phyloP scores from a whole-genome alignment of 1,284 basidiomycete species.

The Austroboletus olivaceoglutinosus region DNA sequence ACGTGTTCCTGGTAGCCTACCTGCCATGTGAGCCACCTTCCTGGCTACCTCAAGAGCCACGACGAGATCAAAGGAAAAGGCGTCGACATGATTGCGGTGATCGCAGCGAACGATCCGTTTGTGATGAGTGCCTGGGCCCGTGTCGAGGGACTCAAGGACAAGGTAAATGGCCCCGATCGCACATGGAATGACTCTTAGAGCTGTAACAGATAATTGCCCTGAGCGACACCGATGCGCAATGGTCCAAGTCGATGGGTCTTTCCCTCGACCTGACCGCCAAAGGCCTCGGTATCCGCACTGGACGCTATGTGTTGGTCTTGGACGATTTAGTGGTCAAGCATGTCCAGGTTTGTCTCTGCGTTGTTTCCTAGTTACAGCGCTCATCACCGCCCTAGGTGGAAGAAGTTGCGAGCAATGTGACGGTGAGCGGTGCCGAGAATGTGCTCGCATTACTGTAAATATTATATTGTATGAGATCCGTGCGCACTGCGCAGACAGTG shows the following conservation, averaged over 20 bases:
- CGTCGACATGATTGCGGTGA: conserved; percentile 66
- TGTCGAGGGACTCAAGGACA: conserved; percentile 66
- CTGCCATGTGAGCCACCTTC: conserved; percentile 72
- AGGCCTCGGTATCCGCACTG: conserved; percentile 65
- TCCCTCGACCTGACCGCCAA: conserved; percentile 52
- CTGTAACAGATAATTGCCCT: conserved; percentile 57
- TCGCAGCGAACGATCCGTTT: conserved; percentile 76
- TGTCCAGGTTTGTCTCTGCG: conserved; percentile 45
- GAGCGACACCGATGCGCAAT: conserved; percentile 62
- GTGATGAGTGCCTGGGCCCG: conserved; percentile 79
- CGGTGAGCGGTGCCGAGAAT: conserved; percentile 64
- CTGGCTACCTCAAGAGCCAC: conserved; percentile 63
- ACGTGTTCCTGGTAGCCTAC: conserved; percentile 50
- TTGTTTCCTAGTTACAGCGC: neutral
- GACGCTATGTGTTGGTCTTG: conserved; percentile 68
- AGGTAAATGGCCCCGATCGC: conserved; percentile 41
- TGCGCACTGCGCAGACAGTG: conserved; percentile 2
- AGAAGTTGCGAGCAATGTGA: conserved; percentile 46
- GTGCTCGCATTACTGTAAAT: conserved; percentile 54
- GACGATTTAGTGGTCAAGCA: conserved; percentile 71
- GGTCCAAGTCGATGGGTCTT: conserved; percentile 65
- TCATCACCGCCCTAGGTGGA: conserved; percentile 41
- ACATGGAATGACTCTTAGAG: neutral
- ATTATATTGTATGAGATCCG: conserved; percentile 6
- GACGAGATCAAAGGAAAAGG: conserved; percentile 73